Evolutionary conservation across 2,329 filamentous ascomycete species (phyloP), one percentile per base, ranked within the genome.

Genomic region (Colletotrichum agaves): DNA sequence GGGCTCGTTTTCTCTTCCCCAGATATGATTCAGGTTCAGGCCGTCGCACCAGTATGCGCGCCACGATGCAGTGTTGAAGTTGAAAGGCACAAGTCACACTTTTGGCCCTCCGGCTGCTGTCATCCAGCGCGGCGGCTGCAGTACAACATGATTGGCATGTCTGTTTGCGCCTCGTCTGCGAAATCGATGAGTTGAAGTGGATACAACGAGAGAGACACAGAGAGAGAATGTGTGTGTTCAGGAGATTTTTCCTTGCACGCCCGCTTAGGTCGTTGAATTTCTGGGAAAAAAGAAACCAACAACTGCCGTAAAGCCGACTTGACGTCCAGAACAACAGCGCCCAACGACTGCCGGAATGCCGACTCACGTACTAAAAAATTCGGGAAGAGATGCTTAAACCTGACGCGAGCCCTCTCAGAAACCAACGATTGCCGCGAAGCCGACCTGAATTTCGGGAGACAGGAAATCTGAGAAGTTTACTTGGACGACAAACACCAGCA

Each of bases 31-130:
- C 41, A 39, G 60, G 49, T 62, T 62, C 60, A 62, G 60, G 39
- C 21, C n/a, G 60, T 62, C 60, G 60, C 60, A 56, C 60, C 60
- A 62, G 13, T 31, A 23, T 27, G 23, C 33, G 60, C 60, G 60
- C 49, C 60, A 56, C 49, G 52, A 41, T 62, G 60, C 60, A 17
- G 60, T 15, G 31, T 56, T n/a, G n/a, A n/a, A n/a, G n/a, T n/a
- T n/a, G n/a, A 39, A n/a, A 17, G 56, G 60, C 49, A 47, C 13
- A 44, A 37, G 60, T 62, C 60, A 47, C 49, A 21, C 39, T 27
- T 27, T n/a, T 12, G n/a, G 31, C 43, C 21, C 12, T 31, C 37
- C 27, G 46, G 19, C 43, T 17, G 19, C 43, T 17, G 50, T 62
- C 52, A 53, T 27, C 35, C 60, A 17, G 46, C 21, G 13, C 52